phyloP scores from a whole-genome alignment of 371 early-diverging fungal species.

The Rhizopus arrhizus region DNA sequence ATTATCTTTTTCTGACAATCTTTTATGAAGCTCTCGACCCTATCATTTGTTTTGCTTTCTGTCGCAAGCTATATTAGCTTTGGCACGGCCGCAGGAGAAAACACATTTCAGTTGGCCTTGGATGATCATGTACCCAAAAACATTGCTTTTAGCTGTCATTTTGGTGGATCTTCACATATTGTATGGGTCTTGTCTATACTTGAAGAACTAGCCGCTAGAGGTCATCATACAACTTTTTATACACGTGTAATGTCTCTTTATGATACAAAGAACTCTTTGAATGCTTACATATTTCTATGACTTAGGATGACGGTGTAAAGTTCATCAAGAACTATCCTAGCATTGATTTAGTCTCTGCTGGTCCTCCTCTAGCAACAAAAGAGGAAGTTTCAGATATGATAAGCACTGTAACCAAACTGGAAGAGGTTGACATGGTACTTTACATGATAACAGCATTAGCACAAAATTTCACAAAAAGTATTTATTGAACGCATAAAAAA shows the following conservation, averaged over 20 bases:
- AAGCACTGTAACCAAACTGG: too few species aligned
- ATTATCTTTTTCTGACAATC: too few species aligned
- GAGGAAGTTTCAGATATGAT: too few species aligned
- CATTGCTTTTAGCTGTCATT: conserved; percentile 9
- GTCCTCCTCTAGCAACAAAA: not conserved
- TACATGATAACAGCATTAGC: too few species aligned
- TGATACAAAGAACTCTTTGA: not conserved
- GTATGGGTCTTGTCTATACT: conserved; percentile 23
- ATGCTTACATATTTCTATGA: not conserved
- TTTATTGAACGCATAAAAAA: too few species aligned
- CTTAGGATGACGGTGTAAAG: conserved; percentile 13
- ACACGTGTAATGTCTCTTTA: conserved; percentile 11
- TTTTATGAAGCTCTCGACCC: too few species aligned
- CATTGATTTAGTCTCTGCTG: conserved; percentile 20
- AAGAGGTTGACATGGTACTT: too few species aligned
- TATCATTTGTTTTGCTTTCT: too few species aligned
- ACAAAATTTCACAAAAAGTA: too few species aligned
- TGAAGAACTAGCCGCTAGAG: conserved; percentile 18
- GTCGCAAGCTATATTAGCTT: too few species aligned
- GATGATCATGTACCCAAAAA: conserved; percentile 6
- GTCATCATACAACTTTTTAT: conserved; percentile 10
- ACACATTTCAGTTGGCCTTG: too few species aligned
- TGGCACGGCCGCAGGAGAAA: too few species aligned
- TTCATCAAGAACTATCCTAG: conserved; percentile 21
- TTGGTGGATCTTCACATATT: conserved; percentile 25